Evolutionary conservation across 148 eudicot genomes (phyloP), one percentile per base, ranked within the genome.

Genomic region (Chenopodium formosanum): DNA sequence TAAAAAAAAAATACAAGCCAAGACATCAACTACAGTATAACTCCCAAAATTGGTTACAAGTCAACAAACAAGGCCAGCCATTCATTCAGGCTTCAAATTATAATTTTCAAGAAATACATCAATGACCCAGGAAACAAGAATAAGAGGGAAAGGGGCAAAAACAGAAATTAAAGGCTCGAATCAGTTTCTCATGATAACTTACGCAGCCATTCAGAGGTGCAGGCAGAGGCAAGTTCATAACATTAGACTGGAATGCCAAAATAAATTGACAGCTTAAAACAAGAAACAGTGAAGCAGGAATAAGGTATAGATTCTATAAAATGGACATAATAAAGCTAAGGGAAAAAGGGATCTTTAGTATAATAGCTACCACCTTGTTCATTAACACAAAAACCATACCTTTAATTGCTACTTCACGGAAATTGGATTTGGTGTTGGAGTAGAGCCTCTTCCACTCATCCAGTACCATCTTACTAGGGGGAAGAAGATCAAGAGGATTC

Each of bases 401-500:
- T 89, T 89, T 88, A 48, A 93, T 86, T 50, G 97, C 95, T 78
- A 93, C 95, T 85, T 93, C 97, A 81, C 97, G 95, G 95, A 93
- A 93, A 79, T 93, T 92, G 73, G 88, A 85, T 79, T 92, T 92
- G 40, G 97, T 93, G 86, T 93, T 93, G 7, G 97, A 93, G 85
- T 93, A 93, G 0, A 93, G 91, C 81, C 97, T 90, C 88, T 93
- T 93, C 97, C 97, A 93, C 1, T 93, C 97, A 87, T 93, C 97
- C 31, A 93, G 83, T 72, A 93, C 47, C 97, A 93, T 93, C 86
- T 82, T 89, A 68, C 97, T 93, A 19, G 94, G 97, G 27, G 95
- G 95, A 81, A 93, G 89, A 13, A 90, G 88, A 83, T 93, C 97
- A 70, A 93, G 91, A 22, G 97, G 91, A 78, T 93, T 93, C 91